phyloP scores from a whole-genome alignment of 176 grass and related monocot genomes.

The Bothriochloa decipiens region DNA sequence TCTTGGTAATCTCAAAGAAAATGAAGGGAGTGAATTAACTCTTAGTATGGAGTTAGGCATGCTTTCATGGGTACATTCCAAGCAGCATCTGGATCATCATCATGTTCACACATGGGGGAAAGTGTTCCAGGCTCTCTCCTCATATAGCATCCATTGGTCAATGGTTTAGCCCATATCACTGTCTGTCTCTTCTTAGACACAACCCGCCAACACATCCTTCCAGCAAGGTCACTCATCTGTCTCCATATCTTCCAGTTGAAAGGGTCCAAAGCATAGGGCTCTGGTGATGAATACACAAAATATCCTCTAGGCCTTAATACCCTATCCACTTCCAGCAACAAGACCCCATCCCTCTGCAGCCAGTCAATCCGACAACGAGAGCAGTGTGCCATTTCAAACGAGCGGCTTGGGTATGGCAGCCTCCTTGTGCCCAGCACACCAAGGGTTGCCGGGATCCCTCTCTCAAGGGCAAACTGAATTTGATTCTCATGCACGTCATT shows the following conservation, averaged over 20 bases:
- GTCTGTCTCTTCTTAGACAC: slow-evolving; percentile 77
- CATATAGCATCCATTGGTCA: slow-evolving; percentile 74
- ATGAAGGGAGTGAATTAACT: slow-evolving; percentile 49
- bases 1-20: slow-evolving; percentile 30
- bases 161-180: slow-evolving; percentile 77
- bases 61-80: slow-evolving; percentile 85
- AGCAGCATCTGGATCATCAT: slow-evolving; percentile 71
- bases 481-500: slow-evolving; percentile 89
- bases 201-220: slow-evolving; percentile 73
- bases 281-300: slow-evolving; percentile 77
- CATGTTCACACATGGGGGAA: slow-evolving; percentile 49
- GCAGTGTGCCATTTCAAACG: slow-evolving; percentile 73
- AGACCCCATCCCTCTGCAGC: slow-evolving; percentile 83
- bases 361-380: slow-evolving; percentile 76
- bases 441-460: slow-evolving; percentile 65
- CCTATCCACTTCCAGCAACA: slow-evolving; percentile 73
- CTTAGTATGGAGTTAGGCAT: slow-evolving; percentile 65
- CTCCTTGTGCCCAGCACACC: slow-evolving; percentile 73
- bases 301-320: slow-evolving; percentile 74
- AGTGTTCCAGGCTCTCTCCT: slow-evolving; percentile 56
- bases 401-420: slow-evolving; percentile 66
- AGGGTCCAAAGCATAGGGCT: slow-evolving; percentile 70
- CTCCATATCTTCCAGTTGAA: slow-evolving; percentile 70
- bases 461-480: slow-evolving; percentile 88
- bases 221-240: slow-evolving; percentile 62